Evolutionary conservation across 805 yeast species (phyloP).

Genomic region (Jamesozyma lodderae): DNA sequence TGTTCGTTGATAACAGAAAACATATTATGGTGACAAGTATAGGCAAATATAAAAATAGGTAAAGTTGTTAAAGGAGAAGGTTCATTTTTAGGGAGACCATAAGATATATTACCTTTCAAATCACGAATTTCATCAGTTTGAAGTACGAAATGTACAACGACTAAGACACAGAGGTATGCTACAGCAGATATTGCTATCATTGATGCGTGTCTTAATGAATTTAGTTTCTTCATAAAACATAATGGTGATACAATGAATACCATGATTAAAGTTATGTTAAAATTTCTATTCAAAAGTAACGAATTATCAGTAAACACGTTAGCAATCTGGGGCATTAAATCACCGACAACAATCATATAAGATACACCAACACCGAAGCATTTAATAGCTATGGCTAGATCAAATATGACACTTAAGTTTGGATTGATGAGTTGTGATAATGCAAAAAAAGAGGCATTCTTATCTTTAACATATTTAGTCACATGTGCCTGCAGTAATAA

Average conservation of each 20-base stretch:
- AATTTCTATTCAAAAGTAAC: slow-evolving; percentile 36
- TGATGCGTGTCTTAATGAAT: slow-evolving; percentile 79
- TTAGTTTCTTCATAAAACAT: slow-evolving; percentile 65
- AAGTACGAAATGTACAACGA: slow-evolving; percentile 54
- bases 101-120: slow-evolving; percentile 41
- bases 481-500: slow-evolving; percentile 53
- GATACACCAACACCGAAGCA: slow-evolving; percentile 66
- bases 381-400: slow-evolving; percentile 58
- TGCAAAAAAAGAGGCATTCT: slow-evolving; percentile 57
- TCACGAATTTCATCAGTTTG: slow-evolving; percentile 22
- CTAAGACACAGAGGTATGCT: slow-evolving; percentile 63
- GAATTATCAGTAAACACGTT: slow-evolving; percentile 25
- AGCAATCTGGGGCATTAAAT: slow-evolving; percentile 52
- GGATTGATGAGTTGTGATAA: slow-evolving; percentile 55
- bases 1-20: slow-evolving; percentile 82
- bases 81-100: slow-evolving; percentile 39
- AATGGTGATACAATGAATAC: slow-evolving; percentile 37
- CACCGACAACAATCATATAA: slow-evolving; percentile 62
- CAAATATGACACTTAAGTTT: slow-evolving; percentile 50
- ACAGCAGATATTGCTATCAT: slow-evolving; percentile 75
- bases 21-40: slow-evolving; percentile 94
- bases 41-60: slow-evolving; percentile 91
- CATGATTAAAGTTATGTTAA: slow-evolving; percentile 59
- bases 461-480: slow-evolving; percentile 41
- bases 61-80: slow-evolving; percentile 55